Evolutionary conservation across 257 asterid genomes (phyloP).

Genomic region (Solanum pennellii): DNA sequence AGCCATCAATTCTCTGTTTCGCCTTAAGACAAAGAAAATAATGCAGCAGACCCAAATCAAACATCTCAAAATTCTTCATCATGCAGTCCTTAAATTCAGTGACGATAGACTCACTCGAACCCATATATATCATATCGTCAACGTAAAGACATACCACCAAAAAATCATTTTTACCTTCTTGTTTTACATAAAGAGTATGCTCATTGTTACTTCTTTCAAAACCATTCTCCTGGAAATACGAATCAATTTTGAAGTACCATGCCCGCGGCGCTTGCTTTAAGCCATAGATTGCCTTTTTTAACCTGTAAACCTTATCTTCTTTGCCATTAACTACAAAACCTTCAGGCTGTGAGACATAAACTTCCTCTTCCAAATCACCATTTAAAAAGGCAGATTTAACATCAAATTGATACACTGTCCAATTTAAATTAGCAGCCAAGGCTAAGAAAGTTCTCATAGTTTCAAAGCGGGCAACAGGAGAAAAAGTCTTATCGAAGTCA

Average conservation of each 20-base stretch:
- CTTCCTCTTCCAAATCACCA: too few relatives aligned
- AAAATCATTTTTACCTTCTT: neutral
- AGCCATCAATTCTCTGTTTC: neutral
- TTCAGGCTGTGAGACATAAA: too few relatives aligned
- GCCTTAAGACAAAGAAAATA: neutral
- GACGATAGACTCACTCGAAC: neutral
- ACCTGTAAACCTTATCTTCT: neutral
- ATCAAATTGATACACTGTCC: too few relatives aligned
- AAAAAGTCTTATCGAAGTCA: too few relatives aligned
- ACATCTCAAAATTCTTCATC: neutral
- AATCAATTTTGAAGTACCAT: neutral
- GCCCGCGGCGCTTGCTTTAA: too few relatives aligned
- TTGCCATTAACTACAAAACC: neutral
- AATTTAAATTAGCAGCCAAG: too few relatives aligned
- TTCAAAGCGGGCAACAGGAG: too few relatives aligned
- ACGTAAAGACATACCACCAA: neutral
- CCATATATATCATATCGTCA: neutral
- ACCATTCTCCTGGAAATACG: neutral
- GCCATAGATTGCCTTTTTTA: neutral
- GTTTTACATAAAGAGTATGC: neutral
- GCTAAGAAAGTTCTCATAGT: too few relatives aligned
- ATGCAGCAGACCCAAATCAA: neutral
- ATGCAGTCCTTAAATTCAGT: neutral
- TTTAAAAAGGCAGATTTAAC: too few relatives aligned
- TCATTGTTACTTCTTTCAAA: neutral